A percentile compares a stretch with the other conserved stretches of the same genome.
These are phyloP conservation scores for Penicillium sp. DNA, from an alignment of 2,329 filamentous ascomycete genomes.

Conservation along the genomic window DNA sequence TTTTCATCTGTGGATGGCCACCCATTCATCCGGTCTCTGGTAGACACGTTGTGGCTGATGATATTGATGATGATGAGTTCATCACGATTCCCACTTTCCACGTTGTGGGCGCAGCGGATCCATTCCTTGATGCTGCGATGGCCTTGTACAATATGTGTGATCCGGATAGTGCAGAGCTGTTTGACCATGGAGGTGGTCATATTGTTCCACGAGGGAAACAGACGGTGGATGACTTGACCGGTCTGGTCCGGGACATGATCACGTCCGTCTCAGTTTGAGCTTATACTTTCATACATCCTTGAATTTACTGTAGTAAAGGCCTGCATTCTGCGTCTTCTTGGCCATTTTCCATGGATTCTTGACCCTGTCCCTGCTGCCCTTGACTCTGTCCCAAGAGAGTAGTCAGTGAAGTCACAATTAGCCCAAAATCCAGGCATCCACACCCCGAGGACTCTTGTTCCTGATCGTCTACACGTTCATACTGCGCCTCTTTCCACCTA, in stretches of 20 bases:
- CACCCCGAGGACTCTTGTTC: neutral
- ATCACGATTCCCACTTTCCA: conserved; percentile 25
- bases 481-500: conserved; percentile 12
- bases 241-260: conserved; percentile 22
- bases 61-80: conserved; percentile 9
- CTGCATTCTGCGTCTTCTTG: conserved; percentile 20
- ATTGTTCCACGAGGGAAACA: conserved; percentile 35
- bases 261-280: conserved; percentile 2
- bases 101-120: conserved; percentile 38
- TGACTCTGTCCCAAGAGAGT: neutral
- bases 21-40: conserved; percentile 16
- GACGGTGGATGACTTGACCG: conserved; percentile 32
- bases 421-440: neutral
- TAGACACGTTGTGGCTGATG: conserved; percentile 15
- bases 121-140: conserved; percentile 38
- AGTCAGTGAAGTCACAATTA: neutral
- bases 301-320: conserved; percentile 24
- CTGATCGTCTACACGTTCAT: conserved; percentile 4
- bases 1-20: conserved; percentile 24
- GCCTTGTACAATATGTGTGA: conserved; percentile 44
- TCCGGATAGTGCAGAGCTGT: conserved; percentile 39
- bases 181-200: conserved; percentile 45
- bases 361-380: conserved; percentile 1
- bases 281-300: neutral
- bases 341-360: conserved; percentile 4